Evolutionary conservation across 2,329 filamentous ascomycete genomes (phyloP).

Genomic region (Emmonsiellopsis sp.): DNA sequence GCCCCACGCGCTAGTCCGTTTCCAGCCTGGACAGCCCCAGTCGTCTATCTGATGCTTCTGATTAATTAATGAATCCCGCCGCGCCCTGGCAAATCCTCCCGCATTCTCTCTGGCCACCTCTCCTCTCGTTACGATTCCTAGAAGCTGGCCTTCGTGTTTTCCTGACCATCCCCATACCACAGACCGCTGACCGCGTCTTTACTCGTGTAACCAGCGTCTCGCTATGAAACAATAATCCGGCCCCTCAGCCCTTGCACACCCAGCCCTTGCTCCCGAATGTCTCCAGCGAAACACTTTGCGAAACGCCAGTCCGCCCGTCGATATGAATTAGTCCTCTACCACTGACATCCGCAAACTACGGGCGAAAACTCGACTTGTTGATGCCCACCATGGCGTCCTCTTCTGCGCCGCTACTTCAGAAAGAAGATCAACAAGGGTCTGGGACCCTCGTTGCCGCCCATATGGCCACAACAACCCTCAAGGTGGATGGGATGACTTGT

Average conservation of each 20-base stretch:
- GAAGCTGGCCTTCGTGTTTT: constrained; percentile 7
- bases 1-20: neutral
- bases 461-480: constrained; percentile 84
- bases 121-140: neutral
- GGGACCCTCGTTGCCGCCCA: constrained; percentile 37
- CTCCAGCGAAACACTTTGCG: neutral
- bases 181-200: neutral
- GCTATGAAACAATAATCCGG: neutral
- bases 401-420: constrained; percentile 7
- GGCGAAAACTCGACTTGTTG: neutral
- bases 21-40: neutral
- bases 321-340: neutral
- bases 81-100: too few relatives aligned
- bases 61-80: neutral
- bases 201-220: neutral
- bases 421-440: constrained; percentile 10
- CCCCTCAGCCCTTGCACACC: neutral
- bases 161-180: neutral
- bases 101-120: neutral
- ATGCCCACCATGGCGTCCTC: constrained; percentile 11
- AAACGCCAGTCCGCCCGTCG: neutral
- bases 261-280: neutral
- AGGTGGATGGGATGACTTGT: constrained; percentile 79
- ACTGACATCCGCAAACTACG: neutral
- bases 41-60: neutral